Evolutionary conservation across 495 filamentous ascomycete species (phyloP).

Genomic region (Penicillium daleae): DNA sequence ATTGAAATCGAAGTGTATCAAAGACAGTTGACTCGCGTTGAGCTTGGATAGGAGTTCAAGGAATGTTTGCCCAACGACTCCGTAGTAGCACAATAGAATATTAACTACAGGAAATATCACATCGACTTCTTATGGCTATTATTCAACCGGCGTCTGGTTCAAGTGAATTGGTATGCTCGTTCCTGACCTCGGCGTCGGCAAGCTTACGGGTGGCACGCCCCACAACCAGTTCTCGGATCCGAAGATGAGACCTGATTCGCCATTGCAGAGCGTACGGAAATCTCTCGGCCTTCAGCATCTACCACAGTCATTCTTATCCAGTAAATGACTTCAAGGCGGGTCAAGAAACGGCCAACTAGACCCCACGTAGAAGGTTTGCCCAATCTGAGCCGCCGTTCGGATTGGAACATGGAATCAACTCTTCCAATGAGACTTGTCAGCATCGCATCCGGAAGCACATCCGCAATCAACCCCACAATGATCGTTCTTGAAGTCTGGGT

Average conservation of each 20-base stretch:
- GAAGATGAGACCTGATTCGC: not conserved
- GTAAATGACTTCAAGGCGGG: not conserved
- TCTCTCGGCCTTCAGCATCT: not conserved
- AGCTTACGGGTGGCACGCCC: not conserved
- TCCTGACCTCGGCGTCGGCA: conserved; percentile 3
- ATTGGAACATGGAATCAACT: not conserved
- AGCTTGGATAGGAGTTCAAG: not conserved
- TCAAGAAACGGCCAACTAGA: not conserved
- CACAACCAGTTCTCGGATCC: not conserved
- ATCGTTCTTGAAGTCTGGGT: conserved; percentile 3
- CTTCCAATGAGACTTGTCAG: not conserved
- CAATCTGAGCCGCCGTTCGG: not conserved
- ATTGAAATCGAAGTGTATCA: not conserved
- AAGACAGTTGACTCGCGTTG: not conserved
- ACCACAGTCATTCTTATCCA: not conserved
- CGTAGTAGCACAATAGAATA: too few relatives aligned
- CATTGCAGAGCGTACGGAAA: not conserved
- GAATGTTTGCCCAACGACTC: not conserved
- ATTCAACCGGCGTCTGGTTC: not conserved
- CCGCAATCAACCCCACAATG: conserved; percentile 1
- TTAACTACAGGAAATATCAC: not conserved
- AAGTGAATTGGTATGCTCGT: not conserved
- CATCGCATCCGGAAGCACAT: not conserved
- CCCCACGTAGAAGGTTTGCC: not conserved
- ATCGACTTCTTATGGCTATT: too few relatives aligned